These are phyloP conservation scores for Penicillium fimorum DNA, from an alignment of 495 filamentous ascomycete genomes.

Conservation along the genomic window DNA sequence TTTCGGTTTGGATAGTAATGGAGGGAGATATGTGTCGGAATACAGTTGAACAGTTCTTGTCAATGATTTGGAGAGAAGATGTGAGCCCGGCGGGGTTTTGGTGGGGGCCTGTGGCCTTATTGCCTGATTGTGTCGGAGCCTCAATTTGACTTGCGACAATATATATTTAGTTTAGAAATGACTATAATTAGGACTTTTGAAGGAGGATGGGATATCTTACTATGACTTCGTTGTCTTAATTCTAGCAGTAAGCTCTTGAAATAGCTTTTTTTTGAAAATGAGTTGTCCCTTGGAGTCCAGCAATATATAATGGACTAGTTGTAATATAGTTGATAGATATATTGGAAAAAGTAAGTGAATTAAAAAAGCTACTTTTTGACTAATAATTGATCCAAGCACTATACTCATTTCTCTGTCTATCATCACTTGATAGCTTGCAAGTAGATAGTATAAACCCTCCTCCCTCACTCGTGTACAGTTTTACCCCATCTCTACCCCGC, in stretches of 20 bases:
- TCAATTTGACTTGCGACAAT: conserved; percentile 1
- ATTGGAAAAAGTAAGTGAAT: neutral
- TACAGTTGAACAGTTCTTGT: conserved; percentile 5
- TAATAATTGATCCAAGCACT: too few species aligned
- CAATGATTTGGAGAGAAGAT: conserved; percentile 23
- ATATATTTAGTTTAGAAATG: neutral
- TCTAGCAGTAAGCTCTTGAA: neutral
- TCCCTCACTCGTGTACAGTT: neutral
- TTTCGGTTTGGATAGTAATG: neutral
- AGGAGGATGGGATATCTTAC: neutral
- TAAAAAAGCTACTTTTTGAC: neutral
- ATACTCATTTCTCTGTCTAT: too few species aligned
- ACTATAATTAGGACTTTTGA: neutral
- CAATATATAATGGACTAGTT: neutral
- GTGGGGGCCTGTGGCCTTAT: conserved; percentile 31
- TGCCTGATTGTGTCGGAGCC: conserved; percentile 27
- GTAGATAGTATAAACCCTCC: neutral
- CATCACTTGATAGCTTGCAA: neutral
- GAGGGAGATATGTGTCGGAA: neutral
- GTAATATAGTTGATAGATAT: neutral
- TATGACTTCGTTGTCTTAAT: neutral
- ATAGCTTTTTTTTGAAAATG: neutral
- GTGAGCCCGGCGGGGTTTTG: conserved; percentile 28
- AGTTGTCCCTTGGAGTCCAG: neutral
- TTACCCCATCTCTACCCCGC: conserved; percentile 11